These are phyloP conservation scores for Solanum pinnatisectum DNA, from an alignment of 257 asterid species.

Conservation along the genomic window DNA sequence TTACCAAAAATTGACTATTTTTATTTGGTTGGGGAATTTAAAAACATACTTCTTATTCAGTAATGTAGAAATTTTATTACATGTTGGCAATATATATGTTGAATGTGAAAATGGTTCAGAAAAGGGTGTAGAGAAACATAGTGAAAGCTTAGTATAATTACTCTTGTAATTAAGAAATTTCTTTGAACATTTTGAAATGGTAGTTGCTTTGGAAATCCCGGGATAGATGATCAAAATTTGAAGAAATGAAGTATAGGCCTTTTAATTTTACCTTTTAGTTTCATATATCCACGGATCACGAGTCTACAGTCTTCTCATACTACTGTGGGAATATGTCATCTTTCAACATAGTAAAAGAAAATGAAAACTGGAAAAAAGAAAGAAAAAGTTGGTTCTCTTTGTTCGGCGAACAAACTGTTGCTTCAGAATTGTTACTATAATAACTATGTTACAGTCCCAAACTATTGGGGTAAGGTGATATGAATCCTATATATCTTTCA, in stretches of 20 bases:
- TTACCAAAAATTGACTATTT: background rate
- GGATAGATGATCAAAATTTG: background rate
- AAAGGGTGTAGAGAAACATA: background rate
- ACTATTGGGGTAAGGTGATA: background rate
- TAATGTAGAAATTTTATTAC: background rate
- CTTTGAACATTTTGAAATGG: background rate
- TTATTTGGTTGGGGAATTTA: background rate
- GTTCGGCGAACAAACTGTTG: background rate
- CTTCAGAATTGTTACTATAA: background rate
- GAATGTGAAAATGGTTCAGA: background rate
- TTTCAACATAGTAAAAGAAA: background rate
- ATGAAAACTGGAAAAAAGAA: background rate
- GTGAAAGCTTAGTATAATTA: background rate
- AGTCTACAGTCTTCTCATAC: background rate
- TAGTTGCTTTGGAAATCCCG: background rate
- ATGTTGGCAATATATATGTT: background rate
- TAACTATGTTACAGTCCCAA: background rate
- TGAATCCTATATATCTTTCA: background rate
- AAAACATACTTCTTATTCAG: background rate
- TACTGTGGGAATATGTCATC: background rate
- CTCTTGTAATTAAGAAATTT: background rate
- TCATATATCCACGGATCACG: background rate
- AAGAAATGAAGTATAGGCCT: background rate
- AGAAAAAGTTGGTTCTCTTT: background rate
- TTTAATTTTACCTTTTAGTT: background rate